phyloP scores from a whole-genome alignment of 108 stramenopile genomes.

The Ochromonas danica region DNA sequence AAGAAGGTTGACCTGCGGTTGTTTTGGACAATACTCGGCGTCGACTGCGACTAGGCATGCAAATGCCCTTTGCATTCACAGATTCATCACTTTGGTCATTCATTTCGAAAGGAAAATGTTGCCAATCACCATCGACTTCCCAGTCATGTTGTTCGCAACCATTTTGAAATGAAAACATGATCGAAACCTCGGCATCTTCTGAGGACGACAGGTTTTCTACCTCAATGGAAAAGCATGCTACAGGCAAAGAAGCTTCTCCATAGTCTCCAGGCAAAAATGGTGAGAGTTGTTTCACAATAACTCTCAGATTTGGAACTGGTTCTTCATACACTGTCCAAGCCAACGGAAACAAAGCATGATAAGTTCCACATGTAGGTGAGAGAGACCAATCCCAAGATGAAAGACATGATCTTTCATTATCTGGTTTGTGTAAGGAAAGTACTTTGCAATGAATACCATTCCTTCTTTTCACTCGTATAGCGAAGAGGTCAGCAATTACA shows the following conservation, averaged over 20 bases:
- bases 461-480: slow-evolving; percentile 30
- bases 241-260: slow-evolving; percentile 43
- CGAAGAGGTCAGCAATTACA: slow-evolving; percentile 28
- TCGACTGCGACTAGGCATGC: neutral
- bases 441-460: slow-evolving; percentile 4
- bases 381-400: slow-evolving; percentile 17
- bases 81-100: neutral
- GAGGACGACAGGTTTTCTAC: slow-evolving; percentile 18
- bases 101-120: neutral
- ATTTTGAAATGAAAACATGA: slow-evolving; percentile 50
- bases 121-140: neutral
- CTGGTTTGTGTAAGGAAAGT: neutral
- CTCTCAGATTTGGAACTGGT: slow-evolving; percentile 25
- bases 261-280: slow-evolving; percentile 48
- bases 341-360: slow-evolving; percentile 44
- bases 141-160: slow-evolving; percentile 29
- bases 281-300: slow-evolving; percentile 32
- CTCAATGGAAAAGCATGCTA: slow-evolving; percentile 39
- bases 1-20: neutral
- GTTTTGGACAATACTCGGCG: too few relatives aligned
- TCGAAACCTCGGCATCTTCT: slow-evolving; percentile 33
- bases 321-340: slow-evolving; percentile 45
- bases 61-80: neutral
- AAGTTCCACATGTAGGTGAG: slow-evolving; percentile 28
- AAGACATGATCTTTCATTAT: neutral